Evolutionary conservation across 768 basidiomycete genomes (phyloP), one percentile per base, ranked within the genome.

Genomic region (Albatrellus ellisii): DNA sequence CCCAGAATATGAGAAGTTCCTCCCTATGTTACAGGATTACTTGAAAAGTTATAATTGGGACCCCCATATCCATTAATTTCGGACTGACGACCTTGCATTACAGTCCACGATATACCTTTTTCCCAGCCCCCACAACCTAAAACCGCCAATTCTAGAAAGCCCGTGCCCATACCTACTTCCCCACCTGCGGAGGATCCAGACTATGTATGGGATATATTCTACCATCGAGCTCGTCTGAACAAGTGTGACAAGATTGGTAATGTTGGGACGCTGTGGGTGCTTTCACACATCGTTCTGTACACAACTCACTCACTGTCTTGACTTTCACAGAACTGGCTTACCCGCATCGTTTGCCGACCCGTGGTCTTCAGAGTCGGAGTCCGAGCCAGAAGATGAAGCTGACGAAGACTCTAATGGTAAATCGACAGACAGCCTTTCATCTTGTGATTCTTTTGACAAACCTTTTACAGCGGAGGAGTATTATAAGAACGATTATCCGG

Each of bases 201-300:
- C 51, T 88, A 83, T 49, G 85, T 88, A 18, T 87, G 79, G 75
- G 85, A 88, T 52, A 73, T 88, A 17, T 88, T 86, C 54, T 86
- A 84, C 50, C 80, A 79, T 48, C 67, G 76, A 18, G 77, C 78
- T 0, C 67, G 68, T 9, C 56, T 74, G 29, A 66, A 66, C 14
- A 76, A 80, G 57, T 76, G 77, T 69, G 73, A 72, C 42, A 51
- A 53, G 15, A 66, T 70, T 15, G 65, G 63, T 6, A 69, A 69
- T 35, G 60, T 81, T 42, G 85, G 69, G 15, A 85, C 74, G 0
- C 53, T 82, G 83, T 87, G 56, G 39, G 73, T 60, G 26, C n/a
- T 35, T 45, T 9, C 12, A 10, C 26, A 21, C 24, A 24, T n/a
- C n/a, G n/a, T n/a, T n/a, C n/a, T n/a, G n/a, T n/a, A 46, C 26